Evolutionary conservation across 1,139 yeast species (phyloP).

Genomic region (Arxiozyma telluris): DNA sequence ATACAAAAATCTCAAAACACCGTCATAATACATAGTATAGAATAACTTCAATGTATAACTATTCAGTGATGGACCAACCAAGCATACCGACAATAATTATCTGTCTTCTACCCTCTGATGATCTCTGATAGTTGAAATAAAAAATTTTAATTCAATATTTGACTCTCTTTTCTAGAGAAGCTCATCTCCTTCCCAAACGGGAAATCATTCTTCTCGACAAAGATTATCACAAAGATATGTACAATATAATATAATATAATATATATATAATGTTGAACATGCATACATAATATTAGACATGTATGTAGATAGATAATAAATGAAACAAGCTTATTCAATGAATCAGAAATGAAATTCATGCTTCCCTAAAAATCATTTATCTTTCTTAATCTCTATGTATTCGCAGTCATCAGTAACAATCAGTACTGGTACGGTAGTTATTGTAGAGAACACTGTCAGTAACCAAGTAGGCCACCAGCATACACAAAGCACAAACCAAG

Average conservation of each 20-base stretch:
- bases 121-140: too few relatives aligned
- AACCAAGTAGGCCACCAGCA: slow-evolving; percentile 87
- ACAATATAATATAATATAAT: neutral
- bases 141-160: neutral
- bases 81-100: too few relatives aligned
- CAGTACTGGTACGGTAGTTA: slow-evolving; percentile 4
- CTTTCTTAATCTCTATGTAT: slow-evolving; percentile 7
- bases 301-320: neutral
- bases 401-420: neutral
- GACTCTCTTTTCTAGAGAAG: neutral
- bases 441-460: slow-evolving; percentile 36
- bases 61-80: too few relatives aligned
- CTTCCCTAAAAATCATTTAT: neutral
- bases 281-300: too few relatives aligned
- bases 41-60: too few relatives aligned
- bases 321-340: too few relatives aligned
- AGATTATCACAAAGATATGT: neutral
- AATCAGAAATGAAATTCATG: too few relatives aligned
- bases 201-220: neutral
- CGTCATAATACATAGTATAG: too few relatives aligned
- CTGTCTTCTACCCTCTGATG: too few relatives aligned
- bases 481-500: slow-evolving; percentile 66
- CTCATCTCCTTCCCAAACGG: slow-evolving; percentile 1
- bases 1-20: neutral
- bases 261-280: too few relatives aligned